phyloP scores from a whole-genome alignment of 495 filamentous ascomycete species.

The Neurospora africana region DNA sequence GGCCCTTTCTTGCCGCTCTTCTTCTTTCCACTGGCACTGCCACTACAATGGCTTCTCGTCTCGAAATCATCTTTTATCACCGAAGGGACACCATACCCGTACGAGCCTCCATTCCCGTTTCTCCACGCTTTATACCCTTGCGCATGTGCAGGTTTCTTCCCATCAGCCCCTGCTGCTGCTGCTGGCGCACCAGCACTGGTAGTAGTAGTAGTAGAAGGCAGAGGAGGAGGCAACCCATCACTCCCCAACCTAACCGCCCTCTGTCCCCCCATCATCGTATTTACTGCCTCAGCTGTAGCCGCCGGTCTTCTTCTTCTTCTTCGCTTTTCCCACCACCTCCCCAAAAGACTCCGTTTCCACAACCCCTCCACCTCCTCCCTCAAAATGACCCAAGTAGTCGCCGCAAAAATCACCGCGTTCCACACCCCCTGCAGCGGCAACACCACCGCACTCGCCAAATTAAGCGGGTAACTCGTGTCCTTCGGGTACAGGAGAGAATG shows the following conservation, averaged over 20 bases:
- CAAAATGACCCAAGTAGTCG: conserved; percentile 39
- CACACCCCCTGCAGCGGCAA: conserved; percentile 79
- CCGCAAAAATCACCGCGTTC: conserved; percentile 71
- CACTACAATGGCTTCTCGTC: not conserved
- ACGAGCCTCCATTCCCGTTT: not conserved
- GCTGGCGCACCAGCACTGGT: not conserved
- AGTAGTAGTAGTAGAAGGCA: no score
- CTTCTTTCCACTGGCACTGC: not conserved
- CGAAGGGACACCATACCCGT: not conserved
- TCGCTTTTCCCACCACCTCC: not conserved
- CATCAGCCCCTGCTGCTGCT: not conserved
- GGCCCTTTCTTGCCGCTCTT: not conserved
- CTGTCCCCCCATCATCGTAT: not conserved
- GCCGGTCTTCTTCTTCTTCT: not conserved
- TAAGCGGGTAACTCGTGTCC: conserved; percentile 51
- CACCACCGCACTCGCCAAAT: conserved; percentile 60
- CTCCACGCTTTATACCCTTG: not conserved
- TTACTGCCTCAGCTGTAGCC: not conserved
- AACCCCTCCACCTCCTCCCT: conserved; percentile 15
- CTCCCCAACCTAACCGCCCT: not conserved
- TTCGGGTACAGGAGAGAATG: conserved; percentile 53
- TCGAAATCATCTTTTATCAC: not conserved
- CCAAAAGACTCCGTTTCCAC: not conserved
- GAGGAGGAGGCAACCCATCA: not conserved
- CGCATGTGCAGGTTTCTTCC: not conserved